phyloP scores from a whole-genome alignment of 2,329 filamentous ascomycete species.

The Lasiodiplodia theobromae region DNA sequence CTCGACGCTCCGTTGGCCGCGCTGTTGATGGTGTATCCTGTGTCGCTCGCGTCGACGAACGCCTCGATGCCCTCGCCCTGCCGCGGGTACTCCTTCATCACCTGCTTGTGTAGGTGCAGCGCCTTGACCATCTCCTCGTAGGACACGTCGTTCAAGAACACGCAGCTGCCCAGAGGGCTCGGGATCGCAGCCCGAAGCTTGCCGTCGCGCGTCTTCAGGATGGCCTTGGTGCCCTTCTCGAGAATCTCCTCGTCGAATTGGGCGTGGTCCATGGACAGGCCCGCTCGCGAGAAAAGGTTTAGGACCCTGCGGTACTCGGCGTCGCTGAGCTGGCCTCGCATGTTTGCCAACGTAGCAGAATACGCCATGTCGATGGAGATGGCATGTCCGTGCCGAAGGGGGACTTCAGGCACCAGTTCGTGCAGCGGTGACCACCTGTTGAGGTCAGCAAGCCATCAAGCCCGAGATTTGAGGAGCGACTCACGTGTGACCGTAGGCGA shows the following conservation, averaged over 20 bases:
- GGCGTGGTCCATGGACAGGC: constrained; percentile 74
- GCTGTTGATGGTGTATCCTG: constrained; percentile 63
- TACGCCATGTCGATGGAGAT: constrained; percentile 81
- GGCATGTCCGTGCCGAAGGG: constrained; percentile 74
- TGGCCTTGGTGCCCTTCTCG: constrained; percentile 70
- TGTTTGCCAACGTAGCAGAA: constrained; percentile 71
- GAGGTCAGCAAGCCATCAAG: constrained; percentile 4
- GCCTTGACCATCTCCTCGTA: constrained; percentile 68
- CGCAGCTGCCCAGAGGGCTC: constrained; percentile 69
- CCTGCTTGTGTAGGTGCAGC: constrained; percentile 67
- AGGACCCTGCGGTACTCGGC: constrained; percentile 68
- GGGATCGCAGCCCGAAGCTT: constrained; percentile 73
- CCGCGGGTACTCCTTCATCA: constrained; percentile 69
- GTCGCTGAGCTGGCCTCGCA: constrained; percentile 66
- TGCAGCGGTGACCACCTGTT: constrained; percentile 73
- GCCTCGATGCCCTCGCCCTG: constrained; percentile 72
- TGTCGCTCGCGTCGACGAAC: constrained; percentile 73
- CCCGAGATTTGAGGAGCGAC: constrained; percentile 36
- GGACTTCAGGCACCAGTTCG: constrained; percentile 72
- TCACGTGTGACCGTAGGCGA: constrained; percentile 75
- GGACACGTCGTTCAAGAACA: constrained; percentile 72
- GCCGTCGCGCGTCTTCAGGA: constrained; percentile 74
- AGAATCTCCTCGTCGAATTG: constrained; percentile 72
- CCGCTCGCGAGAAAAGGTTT: constrained; percentile 73
- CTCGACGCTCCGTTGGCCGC: constrained; percentile 36